These are phyloP conservation scores for Helicostylum pulchrum DNA, from an alignment of 192 early-diverging fungal species.

Conservation along the genomic window DNA sequence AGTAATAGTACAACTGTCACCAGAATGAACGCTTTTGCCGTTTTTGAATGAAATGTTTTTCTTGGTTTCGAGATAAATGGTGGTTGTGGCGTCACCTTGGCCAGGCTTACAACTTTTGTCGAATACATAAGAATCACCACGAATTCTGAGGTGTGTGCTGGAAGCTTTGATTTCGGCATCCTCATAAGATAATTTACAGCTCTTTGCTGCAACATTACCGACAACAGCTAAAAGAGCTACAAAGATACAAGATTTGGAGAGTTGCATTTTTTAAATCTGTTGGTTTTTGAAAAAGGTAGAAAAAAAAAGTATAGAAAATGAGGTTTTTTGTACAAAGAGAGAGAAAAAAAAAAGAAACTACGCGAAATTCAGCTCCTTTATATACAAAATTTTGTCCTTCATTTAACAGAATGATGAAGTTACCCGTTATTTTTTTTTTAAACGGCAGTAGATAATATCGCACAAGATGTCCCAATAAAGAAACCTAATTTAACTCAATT, in stretches of 20 bases:
- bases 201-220: background rate
- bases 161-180: background rate
- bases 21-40: background rate
- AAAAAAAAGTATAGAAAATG: too few species aligned
- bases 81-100: background rate
- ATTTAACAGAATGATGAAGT: too few species aligned
- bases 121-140: background rate
- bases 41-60: background rate
- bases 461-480: slow-evolving; percentile 26
- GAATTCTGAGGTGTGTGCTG: background rate
- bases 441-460: background rate
- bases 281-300: background rate
- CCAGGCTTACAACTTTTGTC: background rate
- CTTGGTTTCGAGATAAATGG: background rate
- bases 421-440: too few species aligned
- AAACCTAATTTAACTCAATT: slow-evolving; percentile 16
- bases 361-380: too few species aligned
- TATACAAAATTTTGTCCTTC: too few species aligned
- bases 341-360: too few species aligned
- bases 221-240: background rate
- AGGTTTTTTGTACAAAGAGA: too few species aligned
- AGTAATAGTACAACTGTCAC: background rate
- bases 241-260: background rate
- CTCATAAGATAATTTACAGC: background rate
- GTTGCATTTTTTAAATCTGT: background rate